A percentile compares a stretch with the other conserved stretches of the same genome.
Conservation (phyloP, 1,139 yeast species). For the Arxiozyma telluris region DNA sequence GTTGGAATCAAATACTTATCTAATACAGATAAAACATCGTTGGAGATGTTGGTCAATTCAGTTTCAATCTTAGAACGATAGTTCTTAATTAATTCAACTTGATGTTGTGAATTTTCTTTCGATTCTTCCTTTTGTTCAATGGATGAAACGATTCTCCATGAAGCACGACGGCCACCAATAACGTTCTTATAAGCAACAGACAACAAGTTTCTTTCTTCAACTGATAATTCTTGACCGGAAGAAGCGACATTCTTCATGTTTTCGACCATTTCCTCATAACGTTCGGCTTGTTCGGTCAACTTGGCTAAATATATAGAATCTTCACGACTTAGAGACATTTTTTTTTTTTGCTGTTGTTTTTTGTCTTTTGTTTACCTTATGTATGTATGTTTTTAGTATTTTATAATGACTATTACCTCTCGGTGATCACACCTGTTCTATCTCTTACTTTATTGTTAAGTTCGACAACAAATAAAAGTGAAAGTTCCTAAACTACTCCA, state of each 20-base stretch:
- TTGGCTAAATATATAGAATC: slow-evolving; percentile 97
- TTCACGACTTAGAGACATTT: slow-evolving; percentile 85
- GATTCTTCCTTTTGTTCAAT: slow-evolving; percentile 98
- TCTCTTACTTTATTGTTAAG: neutral
- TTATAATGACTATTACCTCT: neutral
- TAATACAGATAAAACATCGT: slow-evolving; percentile 81
- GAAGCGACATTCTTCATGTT: slow-evolving; percentile 97
- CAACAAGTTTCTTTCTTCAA: slow-evolving; percentile 93
- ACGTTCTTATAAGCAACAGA: slow-evolving; percentile 98
- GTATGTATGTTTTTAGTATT: too few relatives aligned
- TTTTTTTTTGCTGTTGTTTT: too few relatives aligned
- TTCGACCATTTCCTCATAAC: slow-evolving; percentile 99
- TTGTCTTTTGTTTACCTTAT: neutral
- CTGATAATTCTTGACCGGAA: slow-evolving; percentile 88
- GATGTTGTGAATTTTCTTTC: slow-evolving; percentile 66
- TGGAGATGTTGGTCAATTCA: slow-evolving; percentile 89
- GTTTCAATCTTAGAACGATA: slow-evolving; percentile 92
- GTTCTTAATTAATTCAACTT: slow-evolving; percentile 82
- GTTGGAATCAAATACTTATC: slow-evolving; percentile 86
- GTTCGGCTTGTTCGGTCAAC: slow-evolving; percentile 99
- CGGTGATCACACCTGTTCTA: neutral
- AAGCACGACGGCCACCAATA: slow-evolving; percentile 98
- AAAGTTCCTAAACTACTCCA: neutral
- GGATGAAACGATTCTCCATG: slow-evolving; percentile 97
- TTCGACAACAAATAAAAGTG: neutral